Conservation (phyloP, 371 early-diverging fungal species). For the Mucor lusitanicus region DNA sequence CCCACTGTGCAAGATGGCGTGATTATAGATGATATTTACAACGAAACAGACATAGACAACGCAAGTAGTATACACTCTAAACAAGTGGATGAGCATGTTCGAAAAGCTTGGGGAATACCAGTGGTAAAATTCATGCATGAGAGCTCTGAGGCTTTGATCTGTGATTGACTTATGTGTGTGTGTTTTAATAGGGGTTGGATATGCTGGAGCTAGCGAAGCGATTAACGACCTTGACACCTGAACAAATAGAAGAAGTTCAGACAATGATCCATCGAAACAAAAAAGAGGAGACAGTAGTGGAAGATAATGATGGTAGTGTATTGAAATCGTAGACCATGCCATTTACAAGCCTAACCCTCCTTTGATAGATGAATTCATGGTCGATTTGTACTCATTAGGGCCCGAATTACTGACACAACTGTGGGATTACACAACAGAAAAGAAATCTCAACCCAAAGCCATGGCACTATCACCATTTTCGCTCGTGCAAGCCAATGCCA, state of each 20-base stretch:
- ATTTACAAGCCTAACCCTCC: too few relatives aligned
- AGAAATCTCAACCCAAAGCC: background rate
- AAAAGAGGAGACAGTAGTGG: conserved; percentile 25
- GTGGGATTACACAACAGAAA: conserved; percentile 40
- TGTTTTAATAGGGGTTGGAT: conserved; percentile 32
- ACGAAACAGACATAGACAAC: conserved; percentile 35
- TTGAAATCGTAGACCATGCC: background rate
- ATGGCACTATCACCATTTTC: conserved; percentile 21
- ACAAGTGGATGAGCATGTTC: conserved; percentile 23
- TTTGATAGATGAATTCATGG: conserved; percentile 35
- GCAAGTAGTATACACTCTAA: conserved; percentile 36
- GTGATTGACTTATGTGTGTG: background rate
- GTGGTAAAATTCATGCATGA: conserved; percentile 23
- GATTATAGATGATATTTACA: conserved; percentile 38
- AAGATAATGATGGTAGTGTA: conserved; percentile 31
- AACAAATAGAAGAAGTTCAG: conserved; percentile 33
- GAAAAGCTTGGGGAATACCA: conserved; percentile 47
- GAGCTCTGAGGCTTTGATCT: background rate
- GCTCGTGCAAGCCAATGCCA: conserved; percentile 23
- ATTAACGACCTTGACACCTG: conserved; percentile 25
- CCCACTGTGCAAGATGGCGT: background rate
- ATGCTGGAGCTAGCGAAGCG: conserved; percentile 44
- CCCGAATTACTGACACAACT: conserved; percentile 33
- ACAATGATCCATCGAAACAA: conserved; percentile 26
- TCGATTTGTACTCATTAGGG: conserved; percentile 50